A percentile compares a stretch with the other conserved stretches of the same genome.
phyloP scores from a whole-genome alignment of 1,284 basidiomycete genomes.

The Ganoderma boninense region DNA sequence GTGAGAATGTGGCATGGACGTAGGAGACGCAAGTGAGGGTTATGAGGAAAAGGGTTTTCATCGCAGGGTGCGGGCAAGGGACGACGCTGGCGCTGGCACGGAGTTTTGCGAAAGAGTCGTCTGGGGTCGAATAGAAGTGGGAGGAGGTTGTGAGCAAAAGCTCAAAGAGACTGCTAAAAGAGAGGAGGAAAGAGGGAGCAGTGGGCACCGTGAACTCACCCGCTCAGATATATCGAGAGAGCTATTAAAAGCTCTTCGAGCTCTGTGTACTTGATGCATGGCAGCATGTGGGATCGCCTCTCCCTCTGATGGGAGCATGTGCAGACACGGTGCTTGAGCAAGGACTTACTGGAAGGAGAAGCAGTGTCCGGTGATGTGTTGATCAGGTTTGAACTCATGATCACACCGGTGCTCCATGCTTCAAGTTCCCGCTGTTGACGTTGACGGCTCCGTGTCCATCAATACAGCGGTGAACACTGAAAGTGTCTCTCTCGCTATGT shows the following conservation, averaged over 20 bases:
- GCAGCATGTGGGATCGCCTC: no score
- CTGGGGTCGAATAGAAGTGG: background rate
- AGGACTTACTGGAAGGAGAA: background rate
- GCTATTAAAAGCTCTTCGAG: no score
- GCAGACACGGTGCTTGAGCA: background rate
- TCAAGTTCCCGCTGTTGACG: no score
- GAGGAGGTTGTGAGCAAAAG: background rate
- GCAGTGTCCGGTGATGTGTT: background rate
- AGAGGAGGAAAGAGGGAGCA: background rate
- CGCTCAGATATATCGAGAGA: background rate
- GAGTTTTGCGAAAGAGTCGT: no score
- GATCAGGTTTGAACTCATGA: no score
- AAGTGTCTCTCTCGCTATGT: background rate
- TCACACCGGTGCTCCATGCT: no score
- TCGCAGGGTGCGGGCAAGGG: background rate
- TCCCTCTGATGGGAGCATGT: background rate
- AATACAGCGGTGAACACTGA: background rate
- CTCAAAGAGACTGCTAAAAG: background rate
- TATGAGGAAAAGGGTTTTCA: constrained; percentile 18
- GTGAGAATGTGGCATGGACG: constrained; percentile 20
- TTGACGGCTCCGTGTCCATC: no score
- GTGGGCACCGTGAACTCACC: background rate
- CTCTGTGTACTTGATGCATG: background rate
- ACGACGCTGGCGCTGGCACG: background rate
- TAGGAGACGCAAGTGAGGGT: constrained; percentile 25